Evolutionary conservation across 306 rosid species (phyloP).

Genomic region (Inga laurina): DNA sequence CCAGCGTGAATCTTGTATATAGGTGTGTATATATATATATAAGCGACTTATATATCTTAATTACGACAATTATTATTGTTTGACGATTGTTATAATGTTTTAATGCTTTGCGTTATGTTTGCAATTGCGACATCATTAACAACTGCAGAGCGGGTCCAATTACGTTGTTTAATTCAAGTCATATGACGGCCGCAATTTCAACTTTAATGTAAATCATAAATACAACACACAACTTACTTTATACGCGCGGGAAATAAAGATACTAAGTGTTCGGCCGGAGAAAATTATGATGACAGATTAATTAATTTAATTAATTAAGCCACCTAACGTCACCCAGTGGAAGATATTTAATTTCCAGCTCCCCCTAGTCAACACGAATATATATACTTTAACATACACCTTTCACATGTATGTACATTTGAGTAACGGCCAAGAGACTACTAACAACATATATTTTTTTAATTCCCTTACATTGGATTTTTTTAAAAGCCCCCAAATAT

Average conservation of each 20-base stretch:
- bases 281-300: not conserved
- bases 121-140: not conserved
- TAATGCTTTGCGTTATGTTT: not conserved
- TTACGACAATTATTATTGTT: not conserved
- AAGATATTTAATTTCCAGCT: slow-evolving; percentile 1
- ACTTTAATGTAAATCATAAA: not conserved
- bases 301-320: not conserved
- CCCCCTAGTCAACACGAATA: not conserved
- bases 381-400: not conserved
- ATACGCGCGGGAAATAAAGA: not conserved
- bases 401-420: not conserved
- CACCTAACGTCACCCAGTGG: not conserved
- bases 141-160: not conserved
- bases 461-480: not conserved
- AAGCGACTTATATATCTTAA: not conserved
- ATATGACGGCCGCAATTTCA: not conserved
- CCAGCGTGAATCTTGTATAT: not conserved
- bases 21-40: too few species aligned
- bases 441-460: not conserved
- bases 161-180: not conserved
- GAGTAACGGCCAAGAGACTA: not conserved
- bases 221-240: not conserved
- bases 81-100: not conserved
- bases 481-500: not conserved
- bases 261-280: not conserved